Base-by-base conservation (phyloP, 768 basidiomycete species). In the Thelephora ganbajun region DNA sequence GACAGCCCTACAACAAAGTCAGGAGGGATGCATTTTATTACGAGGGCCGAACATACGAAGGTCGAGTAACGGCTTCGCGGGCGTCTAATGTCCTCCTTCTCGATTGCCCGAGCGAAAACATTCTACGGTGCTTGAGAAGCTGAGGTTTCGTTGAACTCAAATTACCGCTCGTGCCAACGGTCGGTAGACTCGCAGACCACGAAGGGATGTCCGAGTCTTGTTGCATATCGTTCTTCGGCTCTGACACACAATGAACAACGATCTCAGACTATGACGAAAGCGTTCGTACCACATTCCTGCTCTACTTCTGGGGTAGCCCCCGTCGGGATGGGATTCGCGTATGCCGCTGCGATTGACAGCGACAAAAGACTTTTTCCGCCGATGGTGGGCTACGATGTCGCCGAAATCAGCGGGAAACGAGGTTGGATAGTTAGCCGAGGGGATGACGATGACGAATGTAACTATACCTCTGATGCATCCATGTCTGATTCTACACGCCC, bases 11-110 rank as follows among this genome's bases (percentile, higher is more conserved):
- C 16, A 47, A 26, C 11, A 20, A 30, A n/a, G 48, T 54, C 53
- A 41, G 52, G 33, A 30, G 20, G 41, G 35, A 33, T 36, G 47
- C 14, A 36, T 35, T 37, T 14, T 46, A 23, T 48, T 30, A 48
- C 14, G 33, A 42, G 30, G 43, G 44, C 16, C 22, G 22, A 30
- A 81, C 80, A 69, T 63, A 88, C 83, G 76, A 75, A 46, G 82
- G 82, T 45, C 86, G 70, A 48, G 69, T 69, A 45, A 81, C 80
- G 39, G 86, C 86, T 61, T 87, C 85, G 44, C 81, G 69, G 20
- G 84, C 85, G 61, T 88, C 86, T 61, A 83, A 86, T 53, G 85
- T 60, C 48, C 86, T 69, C 55, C 86, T 72, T 58, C 77, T 76
- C 20, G 74, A 69, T 62, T 83, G 77, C 16, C 83, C 80, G 11